Evolutionary conservation across 2,329 filamentous ascomycete genomes (phyloP).

Genomic region (Paraphoma chrysanthemicola): DNA sequence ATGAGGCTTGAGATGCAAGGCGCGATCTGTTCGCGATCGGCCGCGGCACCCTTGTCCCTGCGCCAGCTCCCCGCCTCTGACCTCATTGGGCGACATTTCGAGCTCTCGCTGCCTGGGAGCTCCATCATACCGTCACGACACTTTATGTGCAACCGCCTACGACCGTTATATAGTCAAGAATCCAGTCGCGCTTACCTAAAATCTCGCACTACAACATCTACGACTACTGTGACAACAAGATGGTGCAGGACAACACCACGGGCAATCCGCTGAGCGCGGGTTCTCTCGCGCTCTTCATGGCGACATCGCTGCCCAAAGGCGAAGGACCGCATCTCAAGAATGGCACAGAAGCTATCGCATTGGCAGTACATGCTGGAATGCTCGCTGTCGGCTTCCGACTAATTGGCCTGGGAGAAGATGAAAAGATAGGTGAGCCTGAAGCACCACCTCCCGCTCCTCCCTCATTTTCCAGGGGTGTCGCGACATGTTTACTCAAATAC

Average conservation of each 20-base stretch:
- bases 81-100: conserved; percentile 21
- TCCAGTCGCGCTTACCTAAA: neutral
- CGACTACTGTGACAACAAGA: conserved; percentile 9
- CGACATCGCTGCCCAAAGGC: conserved; percentile 50
- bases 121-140: neutral
- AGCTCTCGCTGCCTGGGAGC: conserved; percentile 11
- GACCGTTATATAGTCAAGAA: neutral
- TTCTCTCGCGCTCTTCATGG: conserved; percentile 53
- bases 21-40: neutral
- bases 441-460: neutral
- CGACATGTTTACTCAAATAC: conserved; percentile 25
- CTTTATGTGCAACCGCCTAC: neutral
- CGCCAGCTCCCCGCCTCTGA: conserved; percentile 25
- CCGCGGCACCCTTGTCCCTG: neutral
- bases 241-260: conserved; percentile 37
- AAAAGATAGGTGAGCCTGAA: conserved; percentile 66
- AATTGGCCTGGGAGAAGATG: conserved; percentile 83
- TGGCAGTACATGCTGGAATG: conserved; percentile 87
- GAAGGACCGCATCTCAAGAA: conserved; percentile 62
- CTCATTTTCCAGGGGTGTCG: conserved; percentile 8
- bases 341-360: conserved; percentile 81
- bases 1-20: neutral
- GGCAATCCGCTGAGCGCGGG: conserved; percentile 54
- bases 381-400: conserved; percentile 79
- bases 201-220: neutral